Base-by-base conservation (phyloP, 2,329 filamentous ascomycete species). In the Ophiocordyceps polyrhachis-furcata region DNA sequence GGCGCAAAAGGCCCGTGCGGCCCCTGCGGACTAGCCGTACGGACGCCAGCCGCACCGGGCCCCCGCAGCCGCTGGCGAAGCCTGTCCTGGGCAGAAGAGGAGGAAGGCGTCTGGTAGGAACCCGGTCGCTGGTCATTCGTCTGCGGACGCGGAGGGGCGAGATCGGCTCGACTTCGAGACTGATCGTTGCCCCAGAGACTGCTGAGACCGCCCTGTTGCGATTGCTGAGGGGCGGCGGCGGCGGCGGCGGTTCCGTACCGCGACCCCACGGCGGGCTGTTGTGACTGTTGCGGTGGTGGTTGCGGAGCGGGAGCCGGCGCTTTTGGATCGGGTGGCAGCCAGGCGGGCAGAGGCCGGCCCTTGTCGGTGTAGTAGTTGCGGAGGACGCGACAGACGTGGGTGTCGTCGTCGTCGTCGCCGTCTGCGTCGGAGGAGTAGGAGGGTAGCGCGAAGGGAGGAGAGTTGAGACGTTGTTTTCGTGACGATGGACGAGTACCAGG, bases 311-410 rank as follows among this genome's bases (percentile, higher is more conserved):
- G 9, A 31, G 31, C 74, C 41, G 55, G 47, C 12, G 59, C 61
- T 62, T 85, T 89, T n/a, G 86, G 88, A 60, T 94, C 85, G 6
- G 84, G 80, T 8, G 88, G 86, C 8, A 96, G 79, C 89, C 91
- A 96, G 53, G 70, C 65, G 1, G 91, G 91, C 50, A 88, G 83
- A 2, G 78, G 71, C 20, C 80, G 79, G 52, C 81, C 83, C 58
- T 93, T 91, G 61, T 96, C 88, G 44, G 70, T 76, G 70, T 98
- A 96, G 71, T 96, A 94, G 54, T 79, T 81, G 55, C 91, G 83
- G 23, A 98, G 76, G 32, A 93, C 87, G 55, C 91, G 84, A 64
- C 85, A 93, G 56, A 96, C 83, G 67, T 96, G 87, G 3, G 87
- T 93, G 66, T 93, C 86, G 66, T 96, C 88, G 63, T 93, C 74